A percentile compares a stretch with the other conserved stretches of the same genome.
These are phyloP conservation scores for Debaryomyces psychrophilus DNA, from an alignment of 1,139 yeast genomes.

Conservation along the genomic window DNA sequence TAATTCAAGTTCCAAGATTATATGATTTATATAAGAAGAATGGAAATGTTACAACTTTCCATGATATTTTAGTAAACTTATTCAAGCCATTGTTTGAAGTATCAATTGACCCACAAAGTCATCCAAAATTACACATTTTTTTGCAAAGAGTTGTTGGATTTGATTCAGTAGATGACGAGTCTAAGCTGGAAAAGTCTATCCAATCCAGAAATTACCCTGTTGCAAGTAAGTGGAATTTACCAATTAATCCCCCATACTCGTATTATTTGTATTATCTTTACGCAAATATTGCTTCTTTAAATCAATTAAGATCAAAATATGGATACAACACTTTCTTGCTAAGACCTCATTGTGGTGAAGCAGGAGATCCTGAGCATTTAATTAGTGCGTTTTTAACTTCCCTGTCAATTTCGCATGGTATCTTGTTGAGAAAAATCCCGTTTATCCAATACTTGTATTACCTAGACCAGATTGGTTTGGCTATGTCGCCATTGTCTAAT, in stretches of 20 bases:
- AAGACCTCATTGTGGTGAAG: constrained; percentile 98
- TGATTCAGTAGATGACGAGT: constrained; percentile 98
- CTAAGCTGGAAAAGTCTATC: constrained; percentile 81
- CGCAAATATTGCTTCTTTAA: constrained; percentile 83
- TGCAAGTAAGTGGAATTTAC: constrained; percentile 77
- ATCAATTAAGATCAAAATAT: constrained; percentile 73
- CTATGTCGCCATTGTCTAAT: constrained; percentile 98
- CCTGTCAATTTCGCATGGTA: constrained; percentile 95
- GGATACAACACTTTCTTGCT: constrained; percentile 86
- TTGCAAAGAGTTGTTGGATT: constrained; percentile 95
- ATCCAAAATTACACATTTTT: constrained; percentile 87
- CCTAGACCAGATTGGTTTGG: constrained; percentile 92
- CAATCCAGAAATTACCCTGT: constrained; percentile 76
- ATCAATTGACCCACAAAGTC: constrained; percentile 75
- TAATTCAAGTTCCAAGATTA: constrained; percentile 90
- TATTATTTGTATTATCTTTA: constrained; percentile 88
- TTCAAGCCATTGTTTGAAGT: constrained; percentile 94
- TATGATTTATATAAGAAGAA: constrained; percentile 86
- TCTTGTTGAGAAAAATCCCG: constrained; percentile 87
- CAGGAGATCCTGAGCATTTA: constrained; percentile 97
- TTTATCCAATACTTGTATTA: constrained; percentile 91
- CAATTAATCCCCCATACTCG: constrained; percentile 94
- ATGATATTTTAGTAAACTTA: constrained; percentile 73
- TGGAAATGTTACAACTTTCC: constrained; percentile 70
- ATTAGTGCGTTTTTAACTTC: constrained; percentile 87